Base-by-base conservation (phyloP, 441 rosid species). In the Kokia cookei region DNA sequence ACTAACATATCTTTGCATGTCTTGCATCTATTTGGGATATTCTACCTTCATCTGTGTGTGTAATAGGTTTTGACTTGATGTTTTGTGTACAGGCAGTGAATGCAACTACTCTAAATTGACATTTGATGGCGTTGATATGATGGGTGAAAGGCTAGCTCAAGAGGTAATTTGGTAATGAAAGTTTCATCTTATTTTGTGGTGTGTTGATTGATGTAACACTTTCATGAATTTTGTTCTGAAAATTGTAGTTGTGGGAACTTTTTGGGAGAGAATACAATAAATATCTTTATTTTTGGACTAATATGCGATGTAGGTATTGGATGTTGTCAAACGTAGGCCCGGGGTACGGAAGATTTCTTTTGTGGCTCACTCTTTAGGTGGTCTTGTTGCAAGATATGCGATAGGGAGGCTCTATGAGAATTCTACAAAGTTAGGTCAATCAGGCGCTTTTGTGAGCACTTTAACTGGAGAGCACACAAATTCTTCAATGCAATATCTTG, bases 351-450 rank as follows among this genome's bases (percentile, higher is more conserved):
- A 91, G 88, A 95, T 95, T 42, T 95, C 99, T 45, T 93, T 95
- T 75, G 91, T 95, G 74, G 98, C 96, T 74, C 99, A 95, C 77
- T 95, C 99, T 26, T 78, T 95, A 81, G 98, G 99, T 27, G 99
- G 99, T 37, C 94, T 95, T 79, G 82, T 95, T 81, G 97, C 99
- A 63, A 90, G 99, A 79, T 95, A 91, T 86, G 97, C 98, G 60
- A 75, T 95, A 62, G 98, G 97, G 55, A 90, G 86, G 86, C 91
- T 95, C 42, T 89, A 87, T 83, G 85, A 80, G 82, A 75, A 77
- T 65, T 58, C 77, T 63, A 72, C 83, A 26, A 74, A 72, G 62
- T 40, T 71, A 24, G 73, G 70, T 59, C 64, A 66, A 42, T 32
- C 75, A 7, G 57, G 29, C 48, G 32, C 54, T 75, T 4, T 80